These are phyloP conservation scores for Tolypocladium paradoxum DNA, from an alignment of 2,329 filamentous ascomycete genomes.

Conservation along the genomic window DNA sequence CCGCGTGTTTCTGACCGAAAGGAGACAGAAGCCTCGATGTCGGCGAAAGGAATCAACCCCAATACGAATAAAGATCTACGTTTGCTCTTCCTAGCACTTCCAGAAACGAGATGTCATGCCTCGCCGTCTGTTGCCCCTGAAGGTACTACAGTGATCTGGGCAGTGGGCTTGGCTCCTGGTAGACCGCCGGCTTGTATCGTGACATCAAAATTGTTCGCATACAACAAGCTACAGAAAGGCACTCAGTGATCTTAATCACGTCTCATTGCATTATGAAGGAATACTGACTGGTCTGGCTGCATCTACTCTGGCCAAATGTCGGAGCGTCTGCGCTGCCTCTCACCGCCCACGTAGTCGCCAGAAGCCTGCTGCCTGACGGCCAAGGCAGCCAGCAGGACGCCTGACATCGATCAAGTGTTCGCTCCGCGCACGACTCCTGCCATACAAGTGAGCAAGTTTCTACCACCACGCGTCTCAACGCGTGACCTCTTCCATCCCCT, in stretches of 20 bases:
- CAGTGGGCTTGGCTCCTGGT: background rate
- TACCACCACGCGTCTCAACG: slow-evolving; percentile 1
- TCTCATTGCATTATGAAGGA: too few relatives aligned
- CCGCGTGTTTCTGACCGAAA: background rate
- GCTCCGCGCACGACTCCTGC: background rate
- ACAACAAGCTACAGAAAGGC: too few relatives aligned
- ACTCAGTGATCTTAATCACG: too few relatives aligned
- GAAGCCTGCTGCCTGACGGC: background rate
- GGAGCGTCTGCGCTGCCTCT: background rate
- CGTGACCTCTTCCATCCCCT: background rate
- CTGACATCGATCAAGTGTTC: background rate
- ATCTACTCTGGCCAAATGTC: background rate
- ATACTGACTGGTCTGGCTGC: background rate
- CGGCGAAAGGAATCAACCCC: too few relatives aligned
- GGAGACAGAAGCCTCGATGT: background rate
- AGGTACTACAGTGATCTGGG: background rate
- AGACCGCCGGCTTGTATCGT: too few relatives aligned
- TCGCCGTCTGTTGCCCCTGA: background rate
- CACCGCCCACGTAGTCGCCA: background rate
- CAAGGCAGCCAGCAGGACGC: background rate
- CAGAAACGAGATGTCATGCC: too few relatives aligned
- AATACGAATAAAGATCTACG: too few relatives aligned
- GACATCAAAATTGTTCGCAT: too few relatives aligned
- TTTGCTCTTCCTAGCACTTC: too few relatives aligned
- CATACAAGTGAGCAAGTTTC: background rate